Evolutionary conservation across 768 basidiomycete species (phyloP), one percentile per base, ranked within the genome.

Genomic region (Lactarius psammicola): DNA sequence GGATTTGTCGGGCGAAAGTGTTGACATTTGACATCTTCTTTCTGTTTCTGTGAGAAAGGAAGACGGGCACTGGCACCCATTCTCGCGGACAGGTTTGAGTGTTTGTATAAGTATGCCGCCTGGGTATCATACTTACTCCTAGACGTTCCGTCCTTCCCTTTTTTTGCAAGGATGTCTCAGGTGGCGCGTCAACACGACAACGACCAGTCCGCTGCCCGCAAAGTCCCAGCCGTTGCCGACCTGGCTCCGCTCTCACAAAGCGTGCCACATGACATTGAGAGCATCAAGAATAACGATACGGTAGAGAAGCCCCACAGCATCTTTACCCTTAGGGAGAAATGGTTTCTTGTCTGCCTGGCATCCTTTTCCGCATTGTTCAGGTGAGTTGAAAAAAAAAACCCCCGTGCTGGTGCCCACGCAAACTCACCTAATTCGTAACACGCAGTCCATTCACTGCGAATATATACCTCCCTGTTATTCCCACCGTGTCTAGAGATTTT

Each of bases 381-480:
- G 89, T 81, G 53, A 57, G 68, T 67, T 36, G 18, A 42, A 33
- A 36, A 18, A 54, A 18, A 9, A 30, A 15, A 6, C 20, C 36
- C 34, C 36, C 46, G 11, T 10, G 46, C n/a, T 23, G 46, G 2
- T 23, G 13, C 36, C 26, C 20, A 63, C 17, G 17, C 15, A 28
- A 34, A 33, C 59, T 13, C 20, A 53, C 34, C 0, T 13, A 40
- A 44, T 36, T 5, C 7, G 18, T 55, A n/a, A 36, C 5, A 28
- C n/a, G n/a, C 31, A 88, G 87, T 71, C 88, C 89, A 0, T 76
- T 92, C 13, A 89, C 90, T 1, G 81, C 89, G 3, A 91, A 86
- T 63, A 88, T 92, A 63, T 93, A 92, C 72, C 84, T 91, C 56
- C 90, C 91, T 7, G 90, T 87, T 15, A 87, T 95, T 46, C 92